Evolutionary conservation across 805 yeast species (phyloP).

Genomic region (Candida vartiovaarae): DNA sequence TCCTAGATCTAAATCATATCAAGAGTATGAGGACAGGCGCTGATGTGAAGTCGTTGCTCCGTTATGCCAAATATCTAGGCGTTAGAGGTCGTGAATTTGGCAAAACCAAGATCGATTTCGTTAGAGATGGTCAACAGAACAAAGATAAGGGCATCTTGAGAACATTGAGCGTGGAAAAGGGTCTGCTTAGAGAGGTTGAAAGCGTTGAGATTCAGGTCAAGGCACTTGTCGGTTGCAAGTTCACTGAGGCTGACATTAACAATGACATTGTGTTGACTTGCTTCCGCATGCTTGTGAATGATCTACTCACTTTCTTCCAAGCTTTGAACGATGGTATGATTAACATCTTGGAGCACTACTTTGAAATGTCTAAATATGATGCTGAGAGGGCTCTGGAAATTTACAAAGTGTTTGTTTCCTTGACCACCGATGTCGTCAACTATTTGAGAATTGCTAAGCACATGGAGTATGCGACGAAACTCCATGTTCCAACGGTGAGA

Average conservation of each 20-base stretch:
- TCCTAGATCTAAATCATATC: constrained; percentile 39
- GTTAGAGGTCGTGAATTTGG: constrained; percentile 64
- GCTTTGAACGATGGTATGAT: constrained; percentile 93
- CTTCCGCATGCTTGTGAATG: constrained; percentile 85
- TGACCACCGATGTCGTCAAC: constrained; percentile 81
- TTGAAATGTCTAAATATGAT: constrained; percentile 81
- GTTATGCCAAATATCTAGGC: constrained; percentile 66
- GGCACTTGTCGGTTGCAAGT: constrained; percentile 65
- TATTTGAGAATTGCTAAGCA: constrained; percentile 87
- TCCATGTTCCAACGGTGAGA: constrained; percentile 90
- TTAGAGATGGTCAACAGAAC: constrained; percentile 50
- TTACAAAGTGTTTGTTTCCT: constrained; percentile 77
- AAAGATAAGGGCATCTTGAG: constrained; percentile 33
- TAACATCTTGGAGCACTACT: constrained; percentile 86
- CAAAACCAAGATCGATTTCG: constrained; percentile 65
- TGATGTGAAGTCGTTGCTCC: constrained; percentile 50
- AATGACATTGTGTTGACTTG: constrained; percentile 81
- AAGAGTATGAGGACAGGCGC: constrained; percentile 25
- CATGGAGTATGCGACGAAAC: constrained; percentile 76
- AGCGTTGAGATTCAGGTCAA: constrained; percentile 79
- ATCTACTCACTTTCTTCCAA: constrained; percentile 79
- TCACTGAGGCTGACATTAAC: constrained; percentile 70
- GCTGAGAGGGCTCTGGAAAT: constrained; percentile 83
- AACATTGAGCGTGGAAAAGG: constrained; percentile 61
- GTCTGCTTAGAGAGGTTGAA: constrained; percentile 78